Conservation (phyloP, 73 alveolate genomes). For the Diophrys appendiculata region DNA sequence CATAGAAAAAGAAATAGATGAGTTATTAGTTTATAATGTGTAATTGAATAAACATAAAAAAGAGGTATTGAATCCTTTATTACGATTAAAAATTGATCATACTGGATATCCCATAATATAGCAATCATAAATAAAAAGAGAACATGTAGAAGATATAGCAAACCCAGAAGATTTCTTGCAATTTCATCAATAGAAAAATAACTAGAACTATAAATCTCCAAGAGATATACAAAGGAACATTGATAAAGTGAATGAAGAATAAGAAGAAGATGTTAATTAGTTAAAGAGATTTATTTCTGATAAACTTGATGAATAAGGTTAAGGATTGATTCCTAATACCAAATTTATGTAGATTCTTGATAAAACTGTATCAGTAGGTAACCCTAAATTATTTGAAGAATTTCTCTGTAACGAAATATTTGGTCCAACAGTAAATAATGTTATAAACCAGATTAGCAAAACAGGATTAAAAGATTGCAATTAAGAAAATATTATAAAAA, state of each 20-base stretch:
- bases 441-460: background rate
- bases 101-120: slow-evolving; percentile 72
- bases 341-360: background rate
- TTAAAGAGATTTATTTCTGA: too few species aligned
- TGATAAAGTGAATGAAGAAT: background rate
- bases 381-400: background rate
- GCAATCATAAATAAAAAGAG: slow-evolving; percentile 52
- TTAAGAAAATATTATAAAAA: background rate
- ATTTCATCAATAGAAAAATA: slow-evolving; percentile 67
- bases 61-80: slow-evolving; percentile 60
- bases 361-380: background rate
- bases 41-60: background rate
- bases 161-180: slow-evolving; percentile 77
- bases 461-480: background rate
- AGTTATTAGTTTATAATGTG: slow-evolving; percentile 50
- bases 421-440: background rate
- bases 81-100: slow-evolving; percentile 78
- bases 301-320: background rate
- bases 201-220: too few species aligned
- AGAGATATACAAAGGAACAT: background rate
- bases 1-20: slow-evolving; percentile 65
- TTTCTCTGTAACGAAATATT: background rate
- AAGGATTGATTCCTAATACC: background rate
- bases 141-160: slow-evolving; percentile 66
- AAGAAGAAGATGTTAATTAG: background rate